Base-by-base conservation (phyloP, 225 moss, liverwort and hornwort species). In the Thuidium tamariscinum region DNA sequence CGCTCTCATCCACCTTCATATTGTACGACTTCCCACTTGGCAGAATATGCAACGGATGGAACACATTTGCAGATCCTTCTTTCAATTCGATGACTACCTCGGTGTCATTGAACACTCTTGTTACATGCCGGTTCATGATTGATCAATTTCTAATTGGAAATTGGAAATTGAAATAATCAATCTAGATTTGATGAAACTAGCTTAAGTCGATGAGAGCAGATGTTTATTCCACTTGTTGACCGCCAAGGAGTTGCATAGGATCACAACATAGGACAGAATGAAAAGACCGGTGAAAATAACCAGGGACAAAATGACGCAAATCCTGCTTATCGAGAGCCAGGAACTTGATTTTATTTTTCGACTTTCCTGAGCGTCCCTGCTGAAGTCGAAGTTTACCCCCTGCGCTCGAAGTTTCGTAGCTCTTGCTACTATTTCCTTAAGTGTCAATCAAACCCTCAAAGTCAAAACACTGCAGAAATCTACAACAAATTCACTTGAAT, bases 351-450 rank as follows among this genome's bases (percentile, higher is more conserved):
- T 75, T 25, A 9, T 75, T 23, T 13, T 3, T 1, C 0, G 3
- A 22, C 5, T 3, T 23, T 75, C 54, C 5, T 1, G 0, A 16
- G 54, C 75, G 1, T 23, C 2, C 36, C 0, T 0, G 0, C 0
- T 5, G 54, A 75, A 75, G 15, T 5, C 4, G n/a, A 75, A 75
- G 1, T 15, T 0, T 5, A 0, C 1, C 36, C 75, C 75, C 2
- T 0, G 1, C 3, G 54, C 36, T 54, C 36, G 54, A 23, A 75
- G 75, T 36, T 54, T 54, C 9, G 75, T n/a, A 36, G 23, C 54
- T 75, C 75, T 75, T 14, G 3, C 14, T n/a, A 52, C 74, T 22
- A 75, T 54, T 36, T 1, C 15, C 75, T 75, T n/a, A 15, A 5
- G n/a, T n/a, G n/a, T n/a, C n/a, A n/a, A 25, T 23, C 23, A 34